phyloP scores from a whole-genome alignment of 768 basidiomycete species.

The Termitomyces sp. region DNA sequence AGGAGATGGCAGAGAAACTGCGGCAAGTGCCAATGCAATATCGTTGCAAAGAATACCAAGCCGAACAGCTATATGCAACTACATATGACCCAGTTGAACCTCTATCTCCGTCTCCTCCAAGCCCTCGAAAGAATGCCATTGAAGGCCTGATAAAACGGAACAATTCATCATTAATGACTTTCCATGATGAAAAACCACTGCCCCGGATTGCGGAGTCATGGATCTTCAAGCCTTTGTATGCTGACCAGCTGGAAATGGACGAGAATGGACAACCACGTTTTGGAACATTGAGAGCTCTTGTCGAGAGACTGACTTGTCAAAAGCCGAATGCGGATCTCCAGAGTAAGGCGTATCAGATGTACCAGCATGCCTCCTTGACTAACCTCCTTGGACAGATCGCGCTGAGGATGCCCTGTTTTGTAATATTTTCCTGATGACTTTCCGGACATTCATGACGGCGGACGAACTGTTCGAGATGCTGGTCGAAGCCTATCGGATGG shows the following conservation, averaged over 20 bases:
- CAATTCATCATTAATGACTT: slow-evolving; percentile 30
- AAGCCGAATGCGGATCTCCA: slow-evolving; percentile 35
- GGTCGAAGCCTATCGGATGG: slow-evolving; percentile 54
- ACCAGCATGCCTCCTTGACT: neutral
- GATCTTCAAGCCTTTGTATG: slow-evolving; percentile 56
- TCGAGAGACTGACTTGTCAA: slow-evolving; percentile 60
- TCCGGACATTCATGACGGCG: slow-evolving; percentile 72
- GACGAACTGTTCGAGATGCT: slow-evolving; percentile 65
- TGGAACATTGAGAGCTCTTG: slow-evolving; percentile 66
- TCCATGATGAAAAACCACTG: slow-evolving; percentile 34
- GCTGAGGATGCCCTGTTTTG: slow-evolving; percentile 33
- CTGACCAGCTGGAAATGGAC: slow-evolving; percentile 59
- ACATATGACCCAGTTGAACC: slow-evolving; percentile 16
- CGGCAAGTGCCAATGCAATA: slow-evolving; percentile 36
- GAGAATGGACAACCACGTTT: slow-evolving; percentile 59
- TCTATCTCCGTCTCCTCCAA: slow-evolving; percentile 4
- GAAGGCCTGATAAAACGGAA: slow-evolving; percentile 15
- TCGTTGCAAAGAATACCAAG: slow-evolving; percentile 41
- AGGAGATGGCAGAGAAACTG: slow-evolving; percentile 45
- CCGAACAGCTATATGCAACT: slow-evolving; percentile 38
- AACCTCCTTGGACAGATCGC: slow-evolving; percentile 9
- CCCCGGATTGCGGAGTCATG: slow-evolving; percentile 39
- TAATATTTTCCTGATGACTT: slow-evolving; percentile 76
- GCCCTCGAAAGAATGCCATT: slow-evolving; percentile 3
- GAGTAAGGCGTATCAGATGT: slow-evolving; percentile 28